A percentile compares a stretch with the other conserved stretches of the same genome.
Conservation (phyloP, 768 basidiomycete species). For the Strobilomyces dryophilus region DNA sequence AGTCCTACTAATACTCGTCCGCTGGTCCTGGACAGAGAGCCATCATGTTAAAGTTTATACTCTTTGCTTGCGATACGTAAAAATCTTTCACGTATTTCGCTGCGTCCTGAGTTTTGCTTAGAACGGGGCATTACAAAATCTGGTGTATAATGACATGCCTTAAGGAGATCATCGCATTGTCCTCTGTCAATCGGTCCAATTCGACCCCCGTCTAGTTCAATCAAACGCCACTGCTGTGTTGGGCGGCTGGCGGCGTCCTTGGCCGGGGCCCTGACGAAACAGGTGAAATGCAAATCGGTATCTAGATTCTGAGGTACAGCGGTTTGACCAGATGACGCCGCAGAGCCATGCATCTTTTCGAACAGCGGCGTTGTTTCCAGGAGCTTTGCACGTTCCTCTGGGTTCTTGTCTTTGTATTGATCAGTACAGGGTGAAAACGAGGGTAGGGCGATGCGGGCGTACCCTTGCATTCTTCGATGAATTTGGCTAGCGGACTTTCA, state of each 20-base stretch:
- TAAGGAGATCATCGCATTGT: slow-evolving; percentile 52
- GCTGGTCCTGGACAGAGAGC: slow-evolving; percentile 36
- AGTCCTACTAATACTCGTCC: slow-evolving; percentile 8
- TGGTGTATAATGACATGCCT: slow-evolving; percentile 32
- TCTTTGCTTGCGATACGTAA: slow-evolving; percentile 37
- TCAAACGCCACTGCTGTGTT: slow-evolving; percentile 42
- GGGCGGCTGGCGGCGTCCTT: slow-evolving; percentile 19
- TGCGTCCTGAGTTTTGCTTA: slow-evolving; percentile 35
- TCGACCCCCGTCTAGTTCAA: slow-evolving; percentile 84
- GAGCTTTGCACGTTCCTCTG: slow-evolving; percentile 67
- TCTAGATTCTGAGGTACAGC: slow-evolving; percentile 58
- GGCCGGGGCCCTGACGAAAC: slow-evolving; percentile 71
- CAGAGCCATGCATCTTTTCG: slow-evolving; percentile 68
- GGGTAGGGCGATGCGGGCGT: neutral
- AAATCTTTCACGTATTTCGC: slow-evolving; percentile 43
- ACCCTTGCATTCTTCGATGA: slow-evolving; percentile 65
- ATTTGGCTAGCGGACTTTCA: slow-evolving; percentile 57
- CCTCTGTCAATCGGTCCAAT: slow-evolving; percentile 80
- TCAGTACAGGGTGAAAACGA: neutral
- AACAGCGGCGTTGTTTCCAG: slow-evolving; percentile 78
- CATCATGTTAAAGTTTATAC: slow-evolving; percentile 45
- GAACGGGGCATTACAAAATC: neutral
- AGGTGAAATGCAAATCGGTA: slow-evolving; percentile 82
- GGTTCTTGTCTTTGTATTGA: slow-evolving; percentile 50
- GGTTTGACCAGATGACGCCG: slow-evolving; percentile 68